Conservation (phyloP, 73 alveolate genomes). For the Tetrahymena malaccensis region DNA sequence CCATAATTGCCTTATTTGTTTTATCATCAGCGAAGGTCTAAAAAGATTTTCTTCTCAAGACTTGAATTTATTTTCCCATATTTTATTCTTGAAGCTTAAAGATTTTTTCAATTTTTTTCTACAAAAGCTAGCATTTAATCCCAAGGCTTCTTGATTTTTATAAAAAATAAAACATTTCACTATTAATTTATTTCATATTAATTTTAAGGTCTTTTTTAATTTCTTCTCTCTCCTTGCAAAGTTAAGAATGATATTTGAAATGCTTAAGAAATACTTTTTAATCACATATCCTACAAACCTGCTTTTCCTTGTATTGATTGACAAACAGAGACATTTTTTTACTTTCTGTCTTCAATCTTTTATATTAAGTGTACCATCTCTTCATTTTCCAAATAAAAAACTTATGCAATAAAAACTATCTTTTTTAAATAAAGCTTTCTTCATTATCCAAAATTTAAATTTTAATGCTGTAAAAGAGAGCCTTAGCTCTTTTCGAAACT, state of each 20-base stretch:
- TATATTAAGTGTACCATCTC: background rate
- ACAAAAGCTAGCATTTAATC: background rate
- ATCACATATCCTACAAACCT: background rate
- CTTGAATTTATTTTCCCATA: background rate
- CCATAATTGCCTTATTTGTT: background rate
- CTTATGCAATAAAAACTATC: background rate
- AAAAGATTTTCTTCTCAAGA: background rate
- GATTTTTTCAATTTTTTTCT: background rate
- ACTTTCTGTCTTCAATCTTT: background rate
- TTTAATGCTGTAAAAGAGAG: background rate
- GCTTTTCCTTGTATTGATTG: background rate
- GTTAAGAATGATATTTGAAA: background rate
- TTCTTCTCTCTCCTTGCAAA: background rate
- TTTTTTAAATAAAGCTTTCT: background rate
- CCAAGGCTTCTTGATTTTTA: background rate
- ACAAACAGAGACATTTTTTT: background rate
- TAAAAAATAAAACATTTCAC: background rate
- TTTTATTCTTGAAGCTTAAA: background rate
- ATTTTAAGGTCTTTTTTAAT: background rate
- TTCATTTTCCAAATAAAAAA: background rate
- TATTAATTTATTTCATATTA: background rate
- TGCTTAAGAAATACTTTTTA: background rate
- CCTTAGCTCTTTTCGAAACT: background rate
- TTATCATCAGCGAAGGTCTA: background rate
- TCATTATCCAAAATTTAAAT: background rate